These are phyloP conservation scores for Microdochium bolleyi DNA, from an alignment of 2,329 filamentous ascomycete species.

Conservation along the genomic window DNA sequence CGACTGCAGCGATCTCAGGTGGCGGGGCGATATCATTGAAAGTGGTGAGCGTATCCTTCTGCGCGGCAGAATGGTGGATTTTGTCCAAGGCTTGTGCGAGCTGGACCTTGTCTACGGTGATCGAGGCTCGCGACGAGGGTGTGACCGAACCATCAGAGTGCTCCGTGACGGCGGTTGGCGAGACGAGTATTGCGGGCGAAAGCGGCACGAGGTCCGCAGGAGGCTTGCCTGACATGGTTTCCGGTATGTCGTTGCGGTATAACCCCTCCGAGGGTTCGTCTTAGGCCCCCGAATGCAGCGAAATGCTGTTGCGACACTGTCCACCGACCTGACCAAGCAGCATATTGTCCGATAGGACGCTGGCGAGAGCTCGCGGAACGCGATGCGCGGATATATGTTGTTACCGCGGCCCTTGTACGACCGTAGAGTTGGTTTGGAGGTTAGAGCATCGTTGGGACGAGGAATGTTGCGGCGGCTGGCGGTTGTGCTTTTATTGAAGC, in stretches of 20 bases:
- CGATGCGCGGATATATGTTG: neutral
- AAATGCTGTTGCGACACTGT: neutral
- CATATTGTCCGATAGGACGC: neutral
- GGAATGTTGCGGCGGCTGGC: neutral
- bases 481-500: neutral
- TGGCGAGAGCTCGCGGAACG: neutral
- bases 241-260: constrained; percentile 1
- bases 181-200: constrained; percentile 23
- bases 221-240: constrained; percentile 20
- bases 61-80: constrained; percentile 84
- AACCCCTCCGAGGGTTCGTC: neutral
- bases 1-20: constrained; percentile 45
- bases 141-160: constrained; percentile 27
- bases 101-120: constrained; percentile 62
- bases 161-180: constrained; percentile 18
- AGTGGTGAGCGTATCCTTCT: constrained; percentile 76
- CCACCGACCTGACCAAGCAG: neutral
- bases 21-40: constrained; percentile 86
- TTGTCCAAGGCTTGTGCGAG: constrained; percentile 73
- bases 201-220: constrained; percentile 18
- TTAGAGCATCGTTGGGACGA: no score
- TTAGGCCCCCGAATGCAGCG: neutral
- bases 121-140: constrained; percentile 36
- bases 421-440: no score
- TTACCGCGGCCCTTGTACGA: no score